These are phyloP conservation scores for Capillidium rhysosporum DNA, from an alignment of 371 early-diverging fungal species.

Conservation along the genomic window DNA sequence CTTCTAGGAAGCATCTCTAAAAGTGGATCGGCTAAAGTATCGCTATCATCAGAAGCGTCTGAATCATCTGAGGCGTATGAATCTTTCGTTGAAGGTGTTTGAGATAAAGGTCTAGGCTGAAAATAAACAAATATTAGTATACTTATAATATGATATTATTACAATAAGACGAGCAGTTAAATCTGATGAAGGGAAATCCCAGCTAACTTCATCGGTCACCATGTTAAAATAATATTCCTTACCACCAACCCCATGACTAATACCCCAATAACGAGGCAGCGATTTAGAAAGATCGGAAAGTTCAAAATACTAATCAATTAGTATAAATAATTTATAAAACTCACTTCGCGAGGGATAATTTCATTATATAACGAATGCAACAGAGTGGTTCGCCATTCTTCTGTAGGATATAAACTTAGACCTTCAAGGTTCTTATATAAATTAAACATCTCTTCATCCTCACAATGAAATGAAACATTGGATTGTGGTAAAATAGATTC, in stretches of 20 bases:
- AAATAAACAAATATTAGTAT: not conserved
- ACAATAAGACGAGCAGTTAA: not conserved
- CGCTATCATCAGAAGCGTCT: conserved; percentile 6
- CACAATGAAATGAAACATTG: not conserved
- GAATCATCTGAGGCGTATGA: conserved; percentile 5
- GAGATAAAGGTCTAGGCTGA: conserved; percentile 1
- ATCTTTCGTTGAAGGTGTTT: not conserved
- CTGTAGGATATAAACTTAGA: not conserved
- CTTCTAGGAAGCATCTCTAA: conserved; percentile 6
- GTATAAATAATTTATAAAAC: not conserved
- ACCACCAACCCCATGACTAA: conserved; percentile 30
- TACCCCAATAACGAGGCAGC: conserved; percentile 37
- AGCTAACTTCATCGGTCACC: conserved; percentile 44
- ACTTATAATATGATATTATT: not conserved
- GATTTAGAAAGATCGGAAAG: not conserved
- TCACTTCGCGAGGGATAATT: conserved; percentile 6
- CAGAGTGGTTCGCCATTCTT: not conserved
- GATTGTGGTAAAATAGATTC: conserved; percentile 5
- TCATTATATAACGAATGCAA: conserved; percentile 2
- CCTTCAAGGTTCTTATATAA: conserved; percentile 6
- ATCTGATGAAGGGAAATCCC: conserved; percentile 17
- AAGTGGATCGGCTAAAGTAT: conserved; percentile 7
- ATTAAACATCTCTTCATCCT: conserved; percentile 4
- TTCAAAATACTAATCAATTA: not conserved
- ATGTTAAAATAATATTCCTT: conserved; percentile 49